phyloP scores from a whole-genome alignment of 306 rosid genomes.

The Rubus idaeus region DNA sequence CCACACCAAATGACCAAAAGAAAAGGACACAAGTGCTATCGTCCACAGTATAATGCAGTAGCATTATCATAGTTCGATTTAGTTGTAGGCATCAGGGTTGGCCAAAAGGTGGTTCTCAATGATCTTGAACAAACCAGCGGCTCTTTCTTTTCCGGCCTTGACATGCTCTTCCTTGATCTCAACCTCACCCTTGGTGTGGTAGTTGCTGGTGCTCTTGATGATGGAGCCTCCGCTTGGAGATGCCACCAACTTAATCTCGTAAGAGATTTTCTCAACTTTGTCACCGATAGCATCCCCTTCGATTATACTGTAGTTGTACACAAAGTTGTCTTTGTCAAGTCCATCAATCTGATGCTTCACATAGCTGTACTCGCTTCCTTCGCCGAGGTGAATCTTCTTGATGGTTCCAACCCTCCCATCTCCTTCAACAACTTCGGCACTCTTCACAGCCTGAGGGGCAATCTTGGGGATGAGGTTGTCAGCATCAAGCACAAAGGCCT shows the following conservation, averaged over 20 bases:
- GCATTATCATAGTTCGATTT: neutral
- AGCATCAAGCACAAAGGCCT: conserved; percentile 36
- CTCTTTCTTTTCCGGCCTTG: conserved; percentile 31
- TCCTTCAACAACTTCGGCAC: conserved; percentile 36
- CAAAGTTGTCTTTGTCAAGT: conserved; percentile 30
- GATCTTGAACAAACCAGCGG: conserved; percentile 27
- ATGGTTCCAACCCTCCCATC: conserved; percentile 55
- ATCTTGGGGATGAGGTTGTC: conserved; percentile 36
- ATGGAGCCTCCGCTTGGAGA: conserved; percentile 36
- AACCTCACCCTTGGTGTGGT: conserved; percentile 29
- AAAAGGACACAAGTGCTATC: neutral
- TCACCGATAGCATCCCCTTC: conserved; percentile 39
- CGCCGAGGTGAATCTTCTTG: conserved; percentile 28
- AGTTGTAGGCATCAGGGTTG: conserved; percentile 38
- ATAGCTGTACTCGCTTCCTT: neutral
- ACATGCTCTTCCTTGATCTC: conserved; percentile 25
- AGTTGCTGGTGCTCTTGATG: conserved; percentile 29
- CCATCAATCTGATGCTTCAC: conserved; percentile 33
- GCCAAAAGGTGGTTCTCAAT: conserved; percentile 33
- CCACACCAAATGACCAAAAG: neutral
- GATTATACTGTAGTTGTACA: conserved; percentile 34
- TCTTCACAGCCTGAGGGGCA: conserved; percentile 15
- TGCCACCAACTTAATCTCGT: conserved; percentile 30
- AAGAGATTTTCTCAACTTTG: conserved; percentile 31
- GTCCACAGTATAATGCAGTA: neutral